Percentiles rank a stretch among this genome's conserved stretches.
Evolutionary conservation across 176 grass and related monocot species (phyloP).

Genomic region (Triticum monococcum): DNA sequence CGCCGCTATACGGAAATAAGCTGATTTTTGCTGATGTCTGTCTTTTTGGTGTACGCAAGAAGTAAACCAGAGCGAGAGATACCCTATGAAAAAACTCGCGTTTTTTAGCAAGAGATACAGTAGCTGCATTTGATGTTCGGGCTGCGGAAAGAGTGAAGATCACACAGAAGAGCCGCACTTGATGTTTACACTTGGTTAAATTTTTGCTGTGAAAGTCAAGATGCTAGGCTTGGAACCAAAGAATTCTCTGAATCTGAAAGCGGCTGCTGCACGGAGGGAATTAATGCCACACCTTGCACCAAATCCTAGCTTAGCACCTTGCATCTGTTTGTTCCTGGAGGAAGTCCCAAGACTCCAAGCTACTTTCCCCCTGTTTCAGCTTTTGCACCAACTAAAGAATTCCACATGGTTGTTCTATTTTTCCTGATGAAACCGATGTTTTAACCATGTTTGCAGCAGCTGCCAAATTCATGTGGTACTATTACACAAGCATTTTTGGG

Average conservation of each 20-base stretch:
- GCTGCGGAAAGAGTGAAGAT: background rate
- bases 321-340: background rate
- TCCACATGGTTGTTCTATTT: background rate
- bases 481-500: background rate
- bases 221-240: constrained; percentile 5
- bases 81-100: background rate
- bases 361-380: background rate
- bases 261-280: constrained; percentile 10
- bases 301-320: background rate
- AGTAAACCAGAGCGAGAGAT: constrained; percentile 14
- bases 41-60: background rate
- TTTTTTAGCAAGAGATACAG: constrained; percentile 25
- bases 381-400: constrained; percentile 5
- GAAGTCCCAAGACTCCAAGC: background rate
- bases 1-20: background rate
- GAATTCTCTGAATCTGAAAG: constrained; percentile 13
- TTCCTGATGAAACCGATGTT: background rate
- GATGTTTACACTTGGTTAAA: no score
- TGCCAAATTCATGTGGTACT: constrained; percentile 2
- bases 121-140: constrained; percentile 5
- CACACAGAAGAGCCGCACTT: background rate
- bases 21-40: constrained; percentile 33
- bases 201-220: constrained; percentile 2
- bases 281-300: background rate
- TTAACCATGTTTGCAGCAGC: background rate